A percentile compares a stretch with the other conserved stretches of the same genome.
phyloP scores from a whole-genome alignment of 768 basidiomycete genomes.

The Lactarius quietus region DNA sequence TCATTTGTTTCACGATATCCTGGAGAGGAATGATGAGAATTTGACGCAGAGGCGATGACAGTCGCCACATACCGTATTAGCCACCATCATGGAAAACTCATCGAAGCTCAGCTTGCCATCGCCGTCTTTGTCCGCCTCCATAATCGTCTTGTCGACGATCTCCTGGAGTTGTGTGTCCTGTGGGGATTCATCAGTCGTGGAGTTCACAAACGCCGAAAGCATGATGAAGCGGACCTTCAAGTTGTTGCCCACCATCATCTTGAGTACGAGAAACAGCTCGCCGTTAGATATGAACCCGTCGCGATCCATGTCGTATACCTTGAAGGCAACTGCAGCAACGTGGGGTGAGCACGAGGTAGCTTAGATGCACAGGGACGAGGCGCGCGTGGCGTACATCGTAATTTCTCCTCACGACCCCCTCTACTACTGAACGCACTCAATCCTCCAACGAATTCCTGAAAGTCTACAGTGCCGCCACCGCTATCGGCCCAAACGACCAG shows the following conservation, averaged over 20 bases:
- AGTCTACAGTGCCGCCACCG: conserved; percentile 97
- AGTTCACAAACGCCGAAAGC: not conserved
- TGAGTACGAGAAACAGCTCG: conserved; percentile 95
- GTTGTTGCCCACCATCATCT: conserved; percentile 99
- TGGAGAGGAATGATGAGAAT: conserved; percentile 31
- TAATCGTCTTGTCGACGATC: conserved; percentile 99
- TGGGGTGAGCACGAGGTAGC: not conserved
- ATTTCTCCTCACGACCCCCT: conserved; percentile 95
- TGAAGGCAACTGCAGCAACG: conserved; percentile 84
- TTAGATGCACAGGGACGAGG: not conserved
- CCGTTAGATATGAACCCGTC: conserved; percentile 98
- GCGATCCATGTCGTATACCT: conserved; percentile 98
- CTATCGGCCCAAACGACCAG: conserved; percentile 40
- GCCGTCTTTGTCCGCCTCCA: conserved; percentile 98
- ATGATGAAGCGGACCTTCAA: conserved; percentile 62
- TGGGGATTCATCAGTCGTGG: not conserved
- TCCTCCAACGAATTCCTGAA: conserved; percentile 98
- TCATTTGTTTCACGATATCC: conserved; percentile 99
- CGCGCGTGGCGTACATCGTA: conserved; percentile 68
- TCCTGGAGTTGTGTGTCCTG: conserved; percentile 98
- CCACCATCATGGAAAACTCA: conserved; percentile 95
- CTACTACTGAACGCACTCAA: conserved; percentile 96
- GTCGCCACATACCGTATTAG: conserved; percentile 71
- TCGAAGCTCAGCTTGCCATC: conserved; percentile 98
- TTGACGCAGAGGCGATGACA: conserved; percentile 3